Evolutionary conservation across 176 grass and related monocot species (phyloP).

Genomic region (Paspalum notatum): DNA sequence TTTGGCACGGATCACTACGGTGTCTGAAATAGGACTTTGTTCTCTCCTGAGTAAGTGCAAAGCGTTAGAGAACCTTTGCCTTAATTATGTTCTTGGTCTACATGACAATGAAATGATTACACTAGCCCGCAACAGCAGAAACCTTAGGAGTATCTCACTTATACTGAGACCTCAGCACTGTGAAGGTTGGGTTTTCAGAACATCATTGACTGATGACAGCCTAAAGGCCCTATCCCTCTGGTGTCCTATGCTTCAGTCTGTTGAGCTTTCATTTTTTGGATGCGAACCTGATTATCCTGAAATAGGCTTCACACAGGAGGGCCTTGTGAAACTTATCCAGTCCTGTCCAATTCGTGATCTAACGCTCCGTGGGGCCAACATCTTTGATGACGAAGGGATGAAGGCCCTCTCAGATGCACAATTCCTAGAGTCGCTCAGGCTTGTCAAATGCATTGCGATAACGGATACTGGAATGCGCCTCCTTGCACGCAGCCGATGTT

Average conservation of each 20-base stretch:
- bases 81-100: slow-evolving; percentile 25
- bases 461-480: slow-evolving; percentile 45
- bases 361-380: slow-evolving; percentile 31
- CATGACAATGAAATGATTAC: slow-evolving; percentile 51
- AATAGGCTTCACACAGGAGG: slow-evolving; percentile 31
- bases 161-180: slow-evolving; percentile 2
- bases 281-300: background rate
- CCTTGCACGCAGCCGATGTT: slow-evolving; percentile 26
- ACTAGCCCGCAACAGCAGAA: slow-evolving; percentile 43
- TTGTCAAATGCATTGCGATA: slow-evolving; percentile 40
- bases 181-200: slow-evolving; percentile 5
- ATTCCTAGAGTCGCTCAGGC: slow-evolving; percentile 45
- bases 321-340: slow-evolving; percentile 46
- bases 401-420: slow-evolving; percentile 33
- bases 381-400: slow-evolving; percentile 56
- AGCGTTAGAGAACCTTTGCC: slow-evolving; percentile 48
- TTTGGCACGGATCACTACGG: slow-evolving; percentile 32
- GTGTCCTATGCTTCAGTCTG: slow-evolving; percentile 48
- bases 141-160: slow-evolving; percentile 61
- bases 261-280: slow-evolving; percentile 42
- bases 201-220: slow-evolving; percentile 45
- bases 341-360: slow-evolving; percentile 52
- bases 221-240: slow-evolving; percentile 39
- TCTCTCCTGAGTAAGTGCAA: slow-evolving; percentile 40
- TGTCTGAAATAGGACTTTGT: slow-evolving; percentile 2